A percentile compares a stretch with the other conserved stretches of the same genome.
phyloP scores from a whole-genome alignment of 768 basidiomycete genomes.

The Boletus sp. region DNA sequence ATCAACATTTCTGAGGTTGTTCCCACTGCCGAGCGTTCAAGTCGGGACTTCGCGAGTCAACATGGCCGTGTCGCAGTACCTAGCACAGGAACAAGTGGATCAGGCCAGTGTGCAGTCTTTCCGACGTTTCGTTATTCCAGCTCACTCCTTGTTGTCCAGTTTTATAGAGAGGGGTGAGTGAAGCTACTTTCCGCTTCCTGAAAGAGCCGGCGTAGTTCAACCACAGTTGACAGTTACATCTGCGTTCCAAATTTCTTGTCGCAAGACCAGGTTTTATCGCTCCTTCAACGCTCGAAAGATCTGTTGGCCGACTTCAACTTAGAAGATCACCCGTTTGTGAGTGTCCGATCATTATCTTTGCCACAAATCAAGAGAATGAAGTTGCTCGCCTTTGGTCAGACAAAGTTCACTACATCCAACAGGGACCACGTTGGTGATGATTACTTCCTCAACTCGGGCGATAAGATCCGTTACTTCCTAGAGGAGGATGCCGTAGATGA shows the following conservation, averaged over 20 bases:
- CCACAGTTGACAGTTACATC: slow-evolving; percentile 58
- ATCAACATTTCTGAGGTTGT: not conserved
- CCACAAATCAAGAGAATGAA: not conserved
- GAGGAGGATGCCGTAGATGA: slow-evolving; percentile 82
- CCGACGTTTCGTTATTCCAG: not conserved
- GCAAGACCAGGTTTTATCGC: slow-evolving; percentile 51
- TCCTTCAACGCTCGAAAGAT: slow-evolving; percentile 69
- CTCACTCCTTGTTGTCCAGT: slow-evolving; percentile 34
- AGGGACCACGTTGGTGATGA: slow-evolving; percentile 83
- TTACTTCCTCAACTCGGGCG: slow-evolving; percentile 89
- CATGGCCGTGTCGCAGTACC: slow-evolving; percentile 38
- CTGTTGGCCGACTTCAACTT: slow-evolving; percentile 78
- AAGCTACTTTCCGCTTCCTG: not conserved
- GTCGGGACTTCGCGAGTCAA: not conserved
- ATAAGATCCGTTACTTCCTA: slow-evolving; percentile 95
- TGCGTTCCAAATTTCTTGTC: slow-evolving; percentile 72
- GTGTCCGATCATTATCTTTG: slow-evolving; percentile 17
- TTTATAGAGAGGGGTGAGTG: slow-evolving; percentile 57
- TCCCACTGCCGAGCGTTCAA: not conserved
- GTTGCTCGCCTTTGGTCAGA: slow-evolving; percentile 43
- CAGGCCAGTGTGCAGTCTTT: slow-evolving; percentile 39
- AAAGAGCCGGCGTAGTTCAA: not conserved
- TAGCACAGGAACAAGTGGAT: slow-evolving; percentile 56
- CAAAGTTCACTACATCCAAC: slow-evolving; percentile 82
- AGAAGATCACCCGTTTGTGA: slow-evolving; percentile 77